These are phyloP conservation scores for Pseudonitzschia delicatissima DNA, from an alignment of 108 stramenopile genomes.

Conservation along the genomic window DNA sequence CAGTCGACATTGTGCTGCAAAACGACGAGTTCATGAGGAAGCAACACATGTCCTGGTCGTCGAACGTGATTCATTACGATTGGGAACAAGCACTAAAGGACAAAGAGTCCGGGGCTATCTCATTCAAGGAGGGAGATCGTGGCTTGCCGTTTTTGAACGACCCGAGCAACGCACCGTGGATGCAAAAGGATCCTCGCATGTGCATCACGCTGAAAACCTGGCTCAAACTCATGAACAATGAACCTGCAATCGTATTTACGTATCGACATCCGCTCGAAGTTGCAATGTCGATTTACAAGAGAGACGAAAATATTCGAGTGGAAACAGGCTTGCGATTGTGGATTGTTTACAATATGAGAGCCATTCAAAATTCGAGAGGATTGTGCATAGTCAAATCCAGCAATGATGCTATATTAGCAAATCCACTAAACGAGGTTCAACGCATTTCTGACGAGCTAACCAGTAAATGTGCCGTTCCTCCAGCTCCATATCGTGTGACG, in stretches of 20 bases:
- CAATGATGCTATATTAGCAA: conserved; percentile 67
- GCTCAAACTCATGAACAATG: conserved; percentile 68
- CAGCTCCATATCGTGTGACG: conserved; percentile 54
- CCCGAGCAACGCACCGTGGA: conserved; percentile 61
- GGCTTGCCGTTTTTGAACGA: conserved; percentile 67
- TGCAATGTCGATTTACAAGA: conserved; percentile 79
- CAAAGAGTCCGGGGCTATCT: conserved; percentile 46
- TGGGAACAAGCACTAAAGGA: conserved; percentile 52
- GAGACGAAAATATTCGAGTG: conserved; percentile 60
- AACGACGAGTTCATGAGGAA: conserved; percentile 83
- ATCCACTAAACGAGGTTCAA: conserved; percentile 70
- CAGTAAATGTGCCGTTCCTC: conserved; percentile 58
- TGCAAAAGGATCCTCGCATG: conserved; percentile 94
- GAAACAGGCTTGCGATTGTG: conserved; percentile 76
- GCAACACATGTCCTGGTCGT: conserved; percentile 73
- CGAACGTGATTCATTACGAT: conserved; percentile 65
- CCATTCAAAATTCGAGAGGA: conserved; percentile 67
- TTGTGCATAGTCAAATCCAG: conserved; percentile 75
- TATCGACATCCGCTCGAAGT: conserved; percentile 93
- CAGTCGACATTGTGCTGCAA: conserved; percentile 72
- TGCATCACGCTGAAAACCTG: conserved; percentile 87
- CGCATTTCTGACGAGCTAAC: conserved; percentile 75
- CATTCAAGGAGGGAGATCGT: conserved; percentile 46
- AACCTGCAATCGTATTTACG: conserved; percentile 87
- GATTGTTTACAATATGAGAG: conserved; percentile 87